These are phyloP conservation scores for Calvatia gigantea DNA, from an alignment of 768 basidiomycete genomes.

Conservation along the genomic window DNA sequence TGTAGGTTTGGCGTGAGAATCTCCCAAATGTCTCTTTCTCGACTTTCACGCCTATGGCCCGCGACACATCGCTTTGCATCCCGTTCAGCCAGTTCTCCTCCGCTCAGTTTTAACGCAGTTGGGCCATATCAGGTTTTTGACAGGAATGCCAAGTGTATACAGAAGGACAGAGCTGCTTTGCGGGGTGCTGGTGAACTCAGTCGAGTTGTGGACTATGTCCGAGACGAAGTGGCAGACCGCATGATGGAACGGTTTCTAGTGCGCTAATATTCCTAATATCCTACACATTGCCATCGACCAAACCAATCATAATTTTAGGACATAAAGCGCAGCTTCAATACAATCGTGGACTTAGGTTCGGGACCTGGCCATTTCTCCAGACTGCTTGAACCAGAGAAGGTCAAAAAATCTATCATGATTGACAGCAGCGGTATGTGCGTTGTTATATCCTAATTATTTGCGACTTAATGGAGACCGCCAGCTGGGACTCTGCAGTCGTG, in stretches of 20 bases:
- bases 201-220: constrained; percentile 85
- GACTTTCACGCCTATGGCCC: constrained; percentile 13
- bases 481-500: constrained; percentile 70
- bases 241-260: constrained; percentile 91
- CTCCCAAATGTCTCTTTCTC: constrained; percentile 20
- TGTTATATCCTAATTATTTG: not conserved
- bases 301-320: constrained; percentile 51
- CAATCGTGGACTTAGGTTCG: constrained; percentile 83
- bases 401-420: constrained; percentile 75
- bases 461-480: constrained; percentile 24
- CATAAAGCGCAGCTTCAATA: constrained; percentile 78
- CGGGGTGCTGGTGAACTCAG: constrained; percentile 57
- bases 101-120: constrained; percentile 41
- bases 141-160: constrained; percentile 68
- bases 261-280: constrained; percentile 15
- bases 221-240: constrained; percentile 85
- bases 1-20: constrained; percentile 6
- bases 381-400: constrained; percentile 64
- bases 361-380: constrained; percentile 92
- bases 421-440: constrained; percentile 80
- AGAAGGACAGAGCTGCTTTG: constrained; percentile 71
- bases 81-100: constrained; percentile 38
- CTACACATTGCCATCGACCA: not conserved
- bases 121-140: constrained; percentile 87
- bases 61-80: constrained; percentile 44